Conservation (phyloP, 208 protist species). For the Wallacemonas sp. region DNA sequence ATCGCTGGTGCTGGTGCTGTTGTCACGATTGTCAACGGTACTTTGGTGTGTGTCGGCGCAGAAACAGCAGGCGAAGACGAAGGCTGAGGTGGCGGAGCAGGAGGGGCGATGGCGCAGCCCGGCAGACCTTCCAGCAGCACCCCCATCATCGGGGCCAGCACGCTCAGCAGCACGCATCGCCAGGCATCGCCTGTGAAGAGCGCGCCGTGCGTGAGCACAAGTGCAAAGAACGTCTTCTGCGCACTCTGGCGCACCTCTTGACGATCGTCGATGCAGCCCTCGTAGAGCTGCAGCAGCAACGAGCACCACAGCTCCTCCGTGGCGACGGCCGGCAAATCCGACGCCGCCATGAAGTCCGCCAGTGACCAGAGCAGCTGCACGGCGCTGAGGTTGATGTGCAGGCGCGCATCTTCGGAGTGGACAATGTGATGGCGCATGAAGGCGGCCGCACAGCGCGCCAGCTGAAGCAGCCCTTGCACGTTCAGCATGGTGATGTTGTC, state of each 20-base stretch:
- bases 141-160: constrained; percentile 60
- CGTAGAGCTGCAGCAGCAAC: constrained; percentile 52
- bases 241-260: constrained; percentile 85
- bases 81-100: constrained; percentile 1
- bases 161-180: constrained; percentile 44
- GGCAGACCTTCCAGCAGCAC: constrained; percentile 31
- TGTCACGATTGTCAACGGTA: too few species aligned
- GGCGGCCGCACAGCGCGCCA: constrained; percentile 57
- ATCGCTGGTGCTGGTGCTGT: too few species aligned
- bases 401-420: constrained; percentile 36
- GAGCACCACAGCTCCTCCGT: constrained; percentile 44
- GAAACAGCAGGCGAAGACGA: neutral
- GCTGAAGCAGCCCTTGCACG: constrained; percentile 43
- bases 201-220: constrained; percentile 77
- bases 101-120: constrained; percentile 26
- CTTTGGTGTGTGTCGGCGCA: too few species aligned
- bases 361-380: constrained; percentile 88
- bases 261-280: constrained; percentile 48
- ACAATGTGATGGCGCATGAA: constrained; percentile 42
- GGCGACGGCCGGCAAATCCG: constrained; percentile 36
- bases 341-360: constrained; percentile 67
- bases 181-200: constrained; percentile 56
- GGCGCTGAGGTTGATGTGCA: constrained; percentile 83
- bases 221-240: constrained; percentile 79
- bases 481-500: constrained; percentile 65